Conservation (phyloP, 2,329 filamentous ascomycete genomes). For the Tolypocladium guangdongense region DNA sequence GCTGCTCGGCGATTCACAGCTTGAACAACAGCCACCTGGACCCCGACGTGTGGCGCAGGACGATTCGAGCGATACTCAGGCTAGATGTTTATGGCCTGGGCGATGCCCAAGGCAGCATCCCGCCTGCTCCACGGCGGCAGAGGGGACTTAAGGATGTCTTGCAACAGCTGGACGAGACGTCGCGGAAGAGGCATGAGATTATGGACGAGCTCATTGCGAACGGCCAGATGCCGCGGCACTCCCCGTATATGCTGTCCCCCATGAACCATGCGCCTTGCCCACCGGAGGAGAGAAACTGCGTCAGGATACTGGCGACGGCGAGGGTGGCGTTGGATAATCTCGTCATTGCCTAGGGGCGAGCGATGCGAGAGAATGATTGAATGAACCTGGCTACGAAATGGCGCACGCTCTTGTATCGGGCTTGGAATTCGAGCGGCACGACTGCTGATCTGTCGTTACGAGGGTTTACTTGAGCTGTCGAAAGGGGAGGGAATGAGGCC, state of each 20-base stretch:
- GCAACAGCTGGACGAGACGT: slow-evolving; percentile 38
- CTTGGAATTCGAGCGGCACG: not conserved
- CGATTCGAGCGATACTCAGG: slow-evolving; percentile 42
- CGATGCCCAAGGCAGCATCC: slow-evolving; percentile 4
- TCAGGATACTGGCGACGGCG: slow-evolving; percentile 42
- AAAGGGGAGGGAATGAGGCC: no score
- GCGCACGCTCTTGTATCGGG: not conserved
- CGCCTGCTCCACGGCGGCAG: slow-evolving; percentile 18
- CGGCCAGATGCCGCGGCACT: slow-evolving; percentile 19
- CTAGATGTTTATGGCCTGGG: slow-evolving; percentile 46
- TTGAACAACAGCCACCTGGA: slow-evolving; percentile 33
- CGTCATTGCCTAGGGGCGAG: slow-evolving; percentile 33
- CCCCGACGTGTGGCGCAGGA: slow-evolving; percentile 42
- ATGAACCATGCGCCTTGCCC: slow-evolving; percentile 13
- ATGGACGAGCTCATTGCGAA: slow-evolving; percentile 34
- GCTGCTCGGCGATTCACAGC: slow-evolving; percentile 12
- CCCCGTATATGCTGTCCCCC: slow-evolving; percentile 15
- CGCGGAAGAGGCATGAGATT: slow-evolving; percentile 34
- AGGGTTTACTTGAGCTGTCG: not conserved
- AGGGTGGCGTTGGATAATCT: slow-evolving; percentile 41
- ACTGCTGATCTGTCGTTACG: not conserved
- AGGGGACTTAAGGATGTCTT: slow-evolving; percentile 45
- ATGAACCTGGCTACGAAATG: not conserved
- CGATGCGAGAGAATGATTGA: not conserved
- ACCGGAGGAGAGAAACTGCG: slow-evolving; percentile 30